These are phyloP conservation scores for Trypanosoma conorhini DNA, from an alignment of 208 protist species.

Conservation along the genomic window DNA sequence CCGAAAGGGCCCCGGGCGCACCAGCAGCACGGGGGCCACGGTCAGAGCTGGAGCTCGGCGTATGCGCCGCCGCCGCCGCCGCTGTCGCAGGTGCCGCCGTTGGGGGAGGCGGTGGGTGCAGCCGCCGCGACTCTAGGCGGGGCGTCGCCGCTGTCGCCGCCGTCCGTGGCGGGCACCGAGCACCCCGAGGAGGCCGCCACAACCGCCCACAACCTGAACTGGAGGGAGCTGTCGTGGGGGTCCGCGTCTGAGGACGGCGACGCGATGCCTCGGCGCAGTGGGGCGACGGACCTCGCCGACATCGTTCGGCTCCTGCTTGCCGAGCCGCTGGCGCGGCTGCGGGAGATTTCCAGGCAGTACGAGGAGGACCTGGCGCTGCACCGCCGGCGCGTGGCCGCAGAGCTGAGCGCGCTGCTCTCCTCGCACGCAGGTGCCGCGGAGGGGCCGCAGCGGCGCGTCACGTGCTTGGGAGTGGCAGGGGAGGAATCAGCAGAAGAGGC, in stretches of 20 bases:
- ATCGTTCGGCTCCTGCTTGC: constrained; percentile 12
- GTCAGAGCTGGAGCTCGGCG: background rate
- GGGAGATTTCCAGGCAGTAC: background rate
- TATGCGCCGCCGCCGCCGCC: background rate
- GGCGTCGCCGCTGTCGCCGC: constrained; percentile 16
- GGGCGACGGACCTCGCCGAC: constrained; percentile 1
- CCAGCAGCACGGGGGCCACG: background rate
- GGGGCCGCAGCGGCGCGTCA: constrained; percentile 4
- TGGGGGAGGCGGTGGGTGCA: background rate
- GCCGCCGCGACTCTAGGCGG: background rate
- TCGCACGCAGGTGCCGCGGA: constrained; percentile 5
- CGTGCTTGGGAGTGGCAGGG: background rate
- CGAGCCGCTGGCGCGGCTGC: constrained; percentile 13
- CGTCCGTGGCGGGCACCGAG: constrained; percentile 17
- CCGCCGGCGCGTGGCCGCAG: background rate
- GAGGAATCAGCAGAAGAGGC: constrained; percentile 1
- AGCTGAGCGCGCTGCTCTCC: constrained; percentile 9
- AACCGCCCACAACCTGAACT: background rate
- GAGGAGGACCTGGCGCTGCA: constrained; percentile 10
- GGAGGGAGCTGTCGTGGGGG: background rate
- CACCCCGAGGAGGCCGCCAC: background rate
- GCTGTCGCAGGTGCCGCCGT: background rate
- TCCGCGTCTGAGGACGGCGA: background rate
- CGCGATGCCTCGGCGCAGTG: background rate
- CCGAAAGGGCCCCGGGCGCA: background rate